Evolutionary conservation across 2,329 filamentous ascomycete species (phyloP).

Genomic region (Fusarium chuoi): DNA sequence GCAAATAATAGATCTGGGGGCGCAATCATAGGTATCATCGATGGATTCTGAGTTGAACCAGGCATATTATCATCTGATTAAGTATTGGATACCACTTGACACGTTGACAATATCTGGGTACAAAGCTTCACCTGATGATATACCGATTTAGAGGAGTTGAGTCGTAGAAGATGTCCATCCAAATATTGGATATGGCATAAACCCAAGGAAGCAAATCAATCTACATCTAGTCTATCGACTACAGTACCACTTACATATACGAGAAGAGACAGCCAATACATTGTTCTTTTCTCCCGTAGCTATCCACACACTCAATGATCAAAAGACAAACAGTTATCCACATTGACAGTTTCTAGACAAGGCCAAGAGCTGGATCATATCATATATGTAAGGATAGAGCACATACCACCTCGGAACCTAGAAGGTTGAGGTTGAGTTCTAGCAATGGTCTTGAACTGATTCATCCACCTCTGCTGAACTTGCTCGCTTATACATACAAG

Average conservation of each 20-base stretch:
- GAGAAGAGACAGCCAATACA: not conserved
- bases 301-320: not conserved
- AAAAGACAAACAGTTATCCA: not conserved
- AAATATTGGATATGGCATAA: accelerated
- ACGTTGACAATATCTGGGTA: not conserved
- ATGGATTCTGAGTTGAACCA: not conserved
- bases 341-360: not conserved
- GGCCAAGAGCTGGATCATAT: no score
- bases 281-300: not conserved
- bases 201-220: accelerated
- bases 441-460: not conserved
- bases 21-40: no score
- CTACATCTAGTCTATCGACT: no score
- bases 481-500: not conserved
- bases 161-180: accelerated
- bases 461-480: not conserved
- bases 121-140: not conserved
- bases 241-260: accelerated
- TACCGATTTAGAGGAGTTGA: not conserved
- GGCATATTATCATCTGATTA: no score
- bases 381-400: not conserved
- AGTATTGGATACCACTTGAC: no score
- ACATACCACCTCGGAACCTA: not conserved
- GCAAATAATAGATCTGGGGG: no score
- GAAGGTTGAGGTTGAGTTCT: not conserved